Percentiles rank a stretch among this genome's conserved stretches.
phyloP scores from a whole-genome alignment of 176 grass and related monocot genomes.

The Oryza australiensis region DNA sequence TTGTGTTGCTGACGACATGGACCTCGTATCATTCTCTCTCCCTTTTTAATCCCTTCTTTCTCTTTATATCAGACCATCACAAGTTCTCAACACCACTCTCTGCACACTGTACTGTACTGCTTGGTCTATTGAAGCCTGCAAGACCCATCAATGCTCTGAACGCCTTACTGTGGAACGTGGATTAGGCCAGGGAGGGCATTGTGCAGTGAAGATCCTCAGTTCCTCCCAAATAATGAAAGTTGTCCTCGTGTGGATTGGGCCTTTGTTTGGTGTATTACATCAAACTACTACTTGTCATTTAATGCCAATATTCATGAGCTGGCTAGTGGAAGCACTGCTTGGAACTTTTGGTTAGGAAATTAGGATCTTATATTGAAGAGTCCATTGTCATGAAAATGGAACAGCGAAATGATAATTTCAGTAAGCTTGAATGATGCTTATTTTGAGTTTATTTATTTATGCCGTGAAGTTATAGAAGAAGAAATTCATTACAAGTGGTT shows the following conservation, averaged over 20 bases:
- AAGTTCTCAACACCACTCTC: not conserved
- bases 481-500: not conserved
- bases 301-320: not conserved
- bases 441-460: constrained; percentile 8
- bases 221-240: constrained; percentile 12
- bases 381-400: not conserved
- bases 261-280: constrained; percentile 15
- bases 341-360: not conserved
- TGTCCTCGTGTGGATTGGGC: not conserved
- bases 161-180: not conserved
- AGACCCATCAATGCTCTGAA: constrained; percentile 14
- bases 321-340: constrained; percentile 19
- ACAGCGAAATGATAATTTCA: not conserved
- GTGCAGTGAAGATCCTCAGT: constrained; percentile 16
- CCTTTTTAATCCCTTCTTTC: not conserved
- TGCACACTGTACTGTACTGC: constrained; percentile 4
- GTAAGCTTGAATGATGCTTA: not conserved
- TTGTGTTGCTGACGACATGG: constrained; percentile 4
- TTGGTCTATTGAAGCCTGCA: constrained; percentile 18
- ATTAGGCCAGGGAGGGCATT: constrained; percentile 5
- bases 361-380: not conserved
- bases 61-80: not conserved
- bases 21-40: not conserved
- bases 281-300: not conserved
- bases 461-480: not conserved